Conservation (phyloP, 2,329 filamentous ascomycete genomes). For the Dactylellina drechsleri region DNA sequence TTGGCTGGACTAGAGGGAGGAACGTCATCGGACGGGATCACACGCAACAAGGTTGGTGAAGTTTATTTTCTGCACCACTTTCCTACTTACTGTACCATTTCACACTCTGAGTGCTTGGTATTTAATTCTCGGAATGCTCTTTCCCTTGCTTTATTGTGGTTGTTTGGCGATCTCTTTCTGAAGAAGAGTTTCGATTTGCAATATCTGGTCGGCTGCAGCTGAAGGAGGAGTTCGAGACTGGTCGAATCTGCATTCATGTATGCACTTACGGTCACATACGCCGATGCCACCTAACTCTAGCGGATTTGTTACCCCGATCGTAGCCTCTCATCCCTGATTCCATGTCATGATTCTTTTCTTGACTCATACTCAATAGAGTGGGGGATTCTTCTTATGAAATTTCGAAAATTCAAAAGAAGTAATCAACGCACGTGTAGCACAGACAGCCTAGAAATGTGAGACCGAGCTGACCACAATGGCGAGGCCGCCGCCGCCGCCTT, state of each 20-base stretch:
- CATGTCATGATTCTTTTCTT: neutral
- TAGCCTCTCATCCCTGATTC: conserved; percentile 8
- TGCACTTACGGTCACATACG: neutral
- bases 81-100: neutral
- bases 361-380: neutral
- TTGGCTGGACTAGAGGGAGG: too few species aligned
- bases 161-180: neutral
- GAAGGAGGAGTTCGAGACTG: neutral
- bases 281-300: neutral
- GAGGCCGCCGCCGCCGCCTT: conserved; percentile 8
- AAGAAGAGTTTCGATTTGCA: too few species aligned
- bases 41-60: conserved; percentile 5
- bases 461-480: conserved; percentile 22
- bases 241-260: neutral
- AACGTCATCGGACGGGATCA: conserved; percentile 38
- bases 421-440: conserved; percentile 32
- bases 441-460: conserved; percentile 8
- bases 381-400: neutral
- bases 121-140: too few species aligned
- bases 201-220: neutral
- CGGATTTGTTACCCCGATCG: conserved; percentile 14
- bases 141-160: neutral
- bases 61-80: neutral
- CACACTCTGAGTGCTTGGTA: neutral
- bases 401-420: neutral